phyloP scores from a whole-genome alignment of 192 early-diverging fungal species.

The Coemansia sp. region DNA sequence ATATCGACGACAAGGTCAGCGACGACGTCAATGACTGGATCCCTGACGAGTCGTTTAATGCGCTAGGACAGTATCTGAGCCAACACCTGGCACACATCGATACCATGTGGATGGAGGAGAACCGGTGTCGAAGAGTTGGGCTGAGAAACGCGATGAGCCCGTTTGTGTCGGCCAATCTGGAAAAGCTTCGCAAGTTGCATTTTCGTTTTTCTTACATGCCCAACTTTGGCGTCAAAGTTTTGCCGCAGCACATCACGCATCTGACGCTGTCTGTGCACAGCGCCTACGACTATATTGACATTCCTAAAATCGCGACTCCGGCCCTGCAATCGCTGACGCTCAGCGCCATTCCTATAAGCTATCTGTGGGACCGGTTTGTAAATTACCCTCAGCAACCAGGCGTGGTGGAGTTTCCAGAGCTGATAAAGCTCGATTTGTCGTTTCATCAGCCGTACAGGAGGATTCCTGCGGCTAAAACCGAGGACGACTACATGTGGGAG shows the following conservation, averaged over 20 bases:
- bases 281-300: constrained; percentile 34
- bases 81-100: constrained; percentile 17
- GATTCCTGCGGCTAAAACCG: constrained; percentile 31
- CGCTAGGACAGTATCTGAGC: constrained; percentile 16
- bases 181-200: constrained; percentile 13
- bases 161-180: constrained; percentile 21
- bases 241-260: constrained; percentile 42
- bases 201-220: constrained; percentile 35
- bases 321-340: constrained; percentile 28
- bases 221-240: constrained; percentile 35
- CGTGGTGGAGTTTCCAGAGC: constrained; percentile 22
- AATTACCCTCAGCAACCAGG: not conserved
- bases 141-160: constrained; percentile 33
- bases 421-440: constrained; percentile 18
- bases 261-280: constrained; percentile 26
- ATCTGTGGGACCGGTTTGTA: constrained; percentile 43
- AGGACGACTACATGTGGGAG: constrained; percentile 40
- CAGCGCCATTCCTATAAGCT: constrained; percentile 30
- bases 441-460: constrained; percentile 42
- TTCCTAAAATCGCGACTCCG: constrained; percentile 34
- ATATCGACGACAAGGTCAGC: constrained; percentile 21
- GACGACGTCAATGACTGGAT: constrained; percentile 25
- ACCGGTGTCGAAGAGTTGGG: constrained; percentile 23
- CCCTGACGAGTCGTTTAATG: constrained; percentile 29
- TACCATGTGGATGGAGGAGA: constrained; percentile 27